Percentiles rank a stretch among this genome's conserved stretches.
These are phyloP conservation scores for Priceomyces castillae DNA, from an alignment of 805 yeast genomes.

Conservation along the genomic window DNA sequence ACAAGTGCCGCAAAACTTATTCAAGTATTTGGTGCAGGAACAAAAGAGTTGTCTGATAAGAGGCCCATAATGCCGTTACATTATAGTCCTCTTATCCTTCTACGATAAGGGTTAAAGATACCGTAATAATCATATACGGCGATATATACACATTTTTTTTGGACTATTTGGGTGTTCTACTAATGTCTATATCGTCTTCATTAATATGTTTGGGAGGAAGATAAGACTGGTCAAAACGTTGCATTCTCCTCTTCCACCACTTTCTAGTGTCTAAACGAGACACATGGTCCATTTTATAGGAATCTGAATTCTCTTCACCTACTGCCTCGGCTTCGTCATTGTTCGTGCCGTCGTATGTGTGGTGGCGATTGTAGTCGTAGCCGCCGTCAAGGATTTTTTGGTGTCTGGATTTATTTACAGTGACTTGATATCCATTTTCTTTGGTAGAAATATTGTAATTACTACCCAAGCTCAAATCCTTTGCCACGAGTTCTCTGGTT, in stretches of 20 bases:
- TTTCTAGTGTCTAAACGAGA: constrained; percentile 29
- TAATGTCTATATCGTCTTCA: constrained; percentile 11
- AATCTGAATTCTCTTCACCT: constrained; percentile 11
- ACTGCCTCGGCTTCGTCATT: constrained; percentile 30
- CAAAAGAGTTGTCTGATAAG: too few relatives aligned
- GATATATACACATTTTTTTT: too few relatives aligned
- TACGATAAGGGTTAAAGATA: too few relatives aligned
- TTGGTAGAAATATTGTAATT: constrained; percentile 30
- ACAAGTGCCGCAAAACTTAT: too few relatives aligned
- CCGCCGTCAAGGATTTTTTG: constrained; percentile 22
- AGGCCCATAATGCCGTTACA: too few relatives aligned
- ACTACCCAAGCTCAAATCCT: constrained; percentile 60
- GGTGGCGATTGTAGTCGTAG: constrained; percentile 1
- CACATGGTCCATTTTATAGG: constrained; percentile 1
- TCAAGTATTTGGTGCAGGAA: too few relatives aligned
- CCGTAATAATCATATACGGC: too few relatives aligned
- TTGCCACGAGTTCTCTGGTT: constrained; percentile 71
- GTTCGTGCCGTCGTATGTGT: background rate
- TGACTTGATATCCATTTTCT: constrained; percentile 12
- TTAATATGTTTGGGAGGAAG: constrained; percentile 8
- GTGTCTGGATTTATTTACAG: constrained; percentile 15
- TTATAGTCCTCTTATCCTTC: too few relatives aligned
- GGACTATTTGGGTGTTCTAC: background rate
- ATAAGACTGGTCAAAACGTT: constrained; percentile 26
- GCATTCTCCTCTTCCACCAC: constrained; percentile 52